These are phyloP conservation scores for Xylogone sp. DNA, from an alignment of 2,329 filamentous ascomycete species.

Conservation along the genomic window DNA sequence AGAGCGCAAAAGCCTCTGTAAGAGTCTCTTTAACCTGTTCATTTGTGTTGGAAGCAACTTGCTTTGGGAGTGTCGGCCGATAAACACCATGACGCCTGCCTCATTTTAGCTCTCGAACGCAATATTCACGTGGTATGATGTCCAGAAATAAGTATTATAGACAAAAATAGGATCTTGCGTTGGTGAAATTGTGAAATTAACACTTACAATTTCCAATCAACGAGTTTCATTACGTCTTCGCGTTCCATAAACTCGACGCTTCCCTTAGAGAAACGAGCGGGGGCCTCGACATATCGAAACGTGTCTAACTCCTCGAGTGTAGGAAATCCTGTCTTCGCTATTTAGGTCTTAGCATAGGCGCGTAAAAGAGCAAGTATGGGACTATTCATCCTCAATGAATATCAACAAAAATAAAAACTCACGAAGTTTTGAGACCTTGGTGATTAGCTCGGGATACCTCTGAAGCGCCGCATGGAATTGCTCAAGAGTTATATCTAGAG, in stretches of 20 bases:
- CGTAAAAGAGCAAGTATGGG: not conserved
- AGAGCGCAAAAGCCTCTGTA: conserved; percentile 44
- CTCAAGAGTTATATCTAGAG: conserved; percentile 16
- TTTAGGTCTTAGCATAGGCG: not conserved
- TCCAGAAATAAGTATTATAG: too few species aligned
- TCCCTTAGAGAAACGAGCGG: conserved; percentile 38
- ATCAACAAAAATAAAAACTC: conserved; percentile 6
- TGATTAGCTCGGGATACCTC: conserved; percentile 22
- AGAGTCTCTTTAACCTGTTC: conserved; percentile 44
- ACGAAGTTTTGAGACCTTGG: conserved; percentile 17
- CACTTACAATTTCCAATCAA: conserved; percentile 71
- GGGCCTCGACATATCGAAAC: conserved; percentile 54
- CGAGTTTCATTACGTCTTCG: conserved; percentile 54
- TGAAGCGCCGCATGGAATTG: conserved; percentile 24
- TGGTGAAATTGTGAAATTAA: too few species aligned
- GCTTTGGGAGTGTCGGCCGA: conserved; percentile 56
- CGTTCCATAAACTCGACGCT: conserved; percentile 42
- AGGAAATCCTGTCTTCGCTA: conserved; percentile 19
- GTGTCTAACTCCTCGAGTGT: conserved; percentile 53
- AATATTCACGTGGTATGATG: too few species aligned
- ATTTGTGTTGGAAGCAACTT: conserved; percentile 51
- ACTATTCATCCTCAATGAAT: not conserved
- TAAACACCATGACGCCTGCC: conserved; percentile 55
- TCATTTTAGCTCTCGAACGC: conserved; percentile 36
- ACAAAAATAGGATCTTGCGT: too few species aligned